Evolutionary conservation across 163 green algal species (phyloP), one percentile per base, ranked within the genome.

Genomic region (Picocystis sp.): DNA sequence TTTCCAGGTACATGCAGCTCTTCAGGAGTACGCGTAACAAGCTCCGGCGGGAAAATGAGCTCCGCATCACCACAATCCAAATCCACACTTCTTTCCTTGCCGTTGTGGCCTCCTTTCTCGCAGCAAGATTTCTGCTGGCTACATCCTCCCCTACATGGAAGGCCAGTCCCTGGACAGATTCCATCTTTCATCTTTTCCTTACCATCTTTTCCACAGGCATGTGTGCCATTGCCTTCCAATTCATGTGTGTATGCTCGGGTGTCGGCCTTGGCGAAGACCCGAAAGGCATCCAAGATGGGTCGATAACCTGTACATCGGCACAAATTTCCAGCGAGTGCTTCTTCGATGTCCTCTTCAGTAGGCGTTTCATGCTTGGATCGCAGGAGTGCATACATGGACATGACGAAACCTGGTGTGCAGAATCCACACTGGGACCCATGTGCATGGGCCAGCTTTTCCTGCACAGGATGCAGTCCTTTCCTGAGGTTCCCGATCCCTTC

Each of bases 401-500:
- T 97, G 1, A 97, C 87, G 67, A 98, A 98, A 14, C 89, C 89
- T 9, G 89, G 89, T 3, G 89, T 97, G 77, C 89, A 98, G 72
- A 97, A 98, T 22, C 89, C 89, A 66, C 89, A 98, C 71, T 98
- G 89, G 1, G 70, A 87, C 52, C 89, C 89, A 68, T 98, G 89
- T 17, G 86, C 73, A n/a, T 76, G 70, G 19, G 84, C 74, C 22
- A 97, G 75, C 0, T 69, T 63, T 51, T 83, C 72, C 58, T 96
- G 87, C 10, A 96, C 73, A 0, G 89, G 89, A 67, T 98, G 89
- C 64, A 97, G 64, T 0, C 84, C 89, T 1, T 78, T 65, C 1
- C 77, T 64, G 3, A 61, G 45, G 61, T 78, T 94, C 47, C 88
- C 88, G 29, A 97, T 81, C 15, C 87, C 86, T 74, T 96, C 87